Evolutionary conservation across 805 yeast genomes (phyloP).

Genomic region (Teunomyces kruisii): DNA sequence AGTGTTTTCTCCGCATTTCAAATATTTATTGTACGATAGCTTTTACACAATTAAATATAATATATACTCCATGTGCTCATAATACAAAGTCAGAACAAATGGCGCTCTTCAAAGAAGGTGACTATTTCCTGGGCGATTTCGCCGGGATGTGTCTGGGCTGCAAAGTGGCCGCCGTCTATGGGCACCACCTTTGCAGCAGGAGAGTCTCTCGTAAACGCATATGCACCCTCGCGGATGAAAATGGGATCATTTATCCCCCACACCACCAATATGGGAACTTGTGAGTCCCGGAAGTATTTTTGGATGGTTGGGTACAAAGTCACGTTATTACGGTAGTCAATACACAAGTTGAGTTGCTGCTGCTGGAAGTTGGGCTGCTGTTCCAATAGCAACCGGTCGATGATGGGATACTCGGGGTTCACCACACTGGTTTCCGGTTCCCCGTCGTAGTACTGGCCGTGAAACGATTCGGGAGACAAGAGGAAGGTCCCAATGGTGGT

Average conservation of each 20-base stretch:
- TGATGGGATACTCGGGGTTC: not conserved
- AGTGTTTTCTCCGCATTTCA: slow-evolving; percentile 2
- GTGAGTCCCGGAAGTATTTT: not conserved
- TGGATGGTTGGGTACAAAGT: not conserved
- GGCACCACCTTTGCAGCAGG: not conserved
- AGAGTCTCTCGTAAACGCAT: not conserved
- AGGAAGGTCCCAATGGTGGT: not conserved
- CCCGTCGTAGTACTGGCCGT: not conserved
- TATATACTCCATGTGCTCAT: not conserved
- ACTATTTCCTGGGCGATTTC: not conserved
- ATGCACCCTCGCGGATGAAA: not conserved
- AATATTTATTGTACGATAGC: slow-evolving; percentile 1
- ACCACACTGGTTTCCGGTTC: not conserved
- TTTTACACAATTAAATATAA: not conserved
- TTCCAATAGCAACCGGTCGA: not conserved
- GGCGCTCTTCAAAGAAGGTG: not conserved
- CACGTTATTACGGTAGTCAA: not conserved
- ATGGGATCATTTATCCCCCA: not conserved
- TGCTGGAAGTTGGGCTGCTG: not conserved
- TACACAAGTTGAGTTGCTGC: not conserved
- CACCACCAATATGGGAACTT: not conserved
- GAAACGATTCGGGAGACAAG: not conserved
- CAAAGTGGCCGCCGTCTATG: not conserved
- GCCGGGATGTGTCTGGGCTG: not conserved
- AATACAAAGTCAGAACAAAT: not conserved